phyloP scores from a whole-genome alignment of 2,329 filamentous ascomycete species.

The Aspergillus sp. region DNA sequence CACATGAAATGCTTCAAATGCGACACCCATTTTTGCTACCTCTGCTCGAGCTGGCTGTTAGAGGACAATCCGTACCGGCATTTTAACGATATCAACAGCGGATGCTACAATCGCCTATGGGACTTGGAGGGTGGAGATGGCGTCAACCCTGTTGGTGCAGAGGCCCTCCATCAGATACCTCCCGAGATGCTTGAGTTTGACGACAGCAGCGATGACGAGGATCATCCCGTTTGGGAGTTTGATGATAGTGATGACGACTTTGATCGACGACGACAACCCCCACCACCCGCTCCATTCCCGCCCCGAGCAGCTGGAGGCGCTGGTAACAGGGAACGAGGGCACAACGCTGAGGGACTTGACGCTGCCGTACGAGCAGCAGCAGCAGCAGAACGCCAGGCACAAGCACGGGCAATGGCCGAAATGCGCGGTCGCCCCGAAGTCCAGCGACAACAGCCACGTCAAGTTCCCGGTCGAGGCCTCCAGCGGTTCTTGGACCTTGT shows the following conservation, averaged over 20 bases:
- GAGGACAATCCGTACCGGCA: conserved; percentile 77
- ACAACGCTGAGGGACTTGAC: conserved; percentile 16
- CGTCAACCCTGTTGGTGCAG: conserved; percentile 34
- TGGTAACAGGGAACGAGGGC: conserved; percentile 20
- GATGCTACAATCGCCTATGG: conserved; percentile 82
- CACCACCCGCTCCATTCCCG: conserved; percentile 34
- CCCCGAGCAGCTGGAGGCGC: conserved; percentile 23
- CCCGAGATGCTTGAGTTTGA: conserved; percentile 31
- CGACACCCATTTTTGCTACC: conserved; percentile 87
- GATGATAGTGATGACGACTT: conserved; percentile 21
- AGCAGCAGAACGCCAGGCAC: conserved; percentile 31
- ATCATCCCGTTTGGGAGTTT: conserved; percentile 18
- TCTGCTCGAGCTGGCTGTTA: conserved; percentile 81
- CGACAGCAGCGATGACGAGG: conserved; percentile 24
- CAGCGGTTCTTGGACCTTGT: conserved; percentile 47
- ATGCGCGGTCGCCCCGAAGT: conserved; percentile 22
- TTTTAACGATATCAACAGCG: conserved; percentile 64
- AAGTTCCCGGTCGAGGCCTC: conserved; percentile 24
- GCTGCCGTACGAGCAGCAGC: conserved; percentile 30
- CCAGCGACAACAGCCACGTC: conserved; percentile 8
- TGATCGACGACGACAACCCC: conserved; percentile 21
- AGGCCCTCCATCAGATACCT: conserved; percentile 33
- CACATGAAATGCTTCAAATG: conserved; percentile 94
- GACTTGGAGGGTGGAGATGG: conserved; percentile 76
- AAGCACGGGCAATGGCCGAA: conserved; percentile 33